phyloP scores from a whole-genome alignment of 2,329 filamentous ascomycete genomes.

The Penicillium sp. region DNA sequence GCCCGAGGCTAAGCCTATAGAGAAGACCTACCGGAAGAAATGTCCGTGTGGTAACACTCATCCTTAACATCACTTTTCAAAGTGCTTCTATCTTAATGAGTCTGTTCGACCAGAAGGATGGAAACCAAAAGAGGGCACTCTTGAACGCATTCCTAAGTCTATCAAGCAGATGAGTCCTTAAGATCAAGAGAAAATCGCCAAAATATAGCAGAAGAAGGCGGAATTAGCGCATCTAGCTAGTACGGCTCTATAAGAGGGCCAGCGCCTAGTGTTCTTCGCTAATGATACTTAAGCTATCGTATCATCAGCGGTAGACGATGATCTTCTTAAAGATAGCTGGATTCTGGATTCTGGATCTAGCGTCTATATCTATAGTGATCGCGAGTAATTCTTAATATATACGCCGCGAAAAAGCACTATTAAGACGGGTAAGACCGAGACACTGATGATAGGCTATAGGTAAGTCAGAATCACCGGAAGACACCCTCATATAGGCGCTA shows the following conservation, averaged over 20 bases:
- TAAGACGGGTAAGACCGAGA: not conserved
- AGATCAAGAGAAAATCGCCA: not conserved
- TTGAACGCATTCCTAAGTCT: not conserved
- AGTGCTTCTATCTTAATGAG: not conserved
- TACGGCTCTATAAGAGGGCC: not conserved
- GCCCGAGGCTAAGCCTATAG: too few species aligned
- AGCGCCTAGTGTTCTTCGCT: not conserved
- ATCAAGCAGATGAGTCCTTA: not conserved
- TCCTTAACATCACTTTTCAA: not conserved
- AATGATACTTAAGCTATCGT: not conserved
- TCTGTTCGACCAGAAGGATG: not conserved
- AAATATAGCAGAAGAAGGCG: not conserved
- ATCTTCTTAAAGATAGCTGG: not conserved
- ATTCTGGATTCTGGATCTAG: not conserved
- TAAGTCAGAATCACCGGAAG: not conserved
- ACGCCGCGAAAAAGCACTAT: not conserved
- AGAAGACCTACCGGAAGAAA: too few species aligned
- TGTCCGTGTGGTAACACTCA: too few species aligned
- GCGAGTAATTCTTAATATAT: not conserved
- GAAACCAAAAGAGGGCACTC: not conserved
- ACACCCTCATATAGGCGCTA: not conserved
- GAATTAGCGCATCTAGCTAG: not conserved
- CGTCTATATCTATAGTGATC: not conserved
- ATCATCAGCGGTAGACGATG: not conserved
- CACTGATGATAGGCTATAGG: not conserved